Base-by-base conservation (phyloP, 169 alveolate genomes). In the Cryptosporidium ryanae region DNA sequence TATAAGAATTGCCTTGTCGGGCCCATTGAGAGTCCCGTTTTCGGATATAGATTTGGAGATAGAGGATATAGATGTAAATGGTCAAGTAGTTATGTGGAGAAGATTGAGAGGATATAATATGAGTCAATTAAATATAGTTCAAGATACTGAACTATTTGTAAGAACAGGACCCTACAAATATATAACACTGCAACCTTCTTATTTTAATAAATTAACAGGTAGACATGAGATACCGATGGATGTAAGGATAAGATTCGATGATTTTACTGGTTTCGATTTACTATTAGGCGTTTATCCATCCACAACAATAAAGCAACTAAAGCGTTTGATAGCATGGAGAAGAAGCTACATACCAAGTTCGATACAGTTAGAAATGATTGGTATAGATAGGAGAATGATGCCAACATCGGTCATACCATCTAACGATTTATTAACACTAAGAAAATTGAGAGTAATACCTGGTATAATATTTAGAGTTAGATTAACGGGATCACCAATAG, bases 21-120 rank as follows among this genome's bases (percentile, higher is more conserved):
- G 64, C 12, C 71, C 87, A 13, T 29, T 76, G 43, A 76, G 50
- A 46, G 76, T 76, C 8, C 87, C 87, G 12, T 76, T 76, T 76
- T 59, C 87, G 7, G 87, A 76, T 18, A 76, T 76, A 18, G 87
- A 76, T 59, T 61, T 76, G 34, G 87, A 76, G 25, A 61, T 76
- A 27, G 87, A 76, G 27, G 87, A 76, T 76, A 76, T 76, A 32
- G 87, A 76, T 59, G 32, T 61, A 43, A 76, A 76, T 46, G 87
- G 87, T 8, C 87, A 76, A 32, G 87, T 61, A n/a, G 87, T 76
- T 23, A 76, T 76, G 68, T 76, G 87, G 87, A 55, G 87, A 76
- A 76, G 87, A 76, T 46, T 76, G n/a, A 76, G 87, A 76, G 87
- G 87, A 4, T 76, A 76, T 38, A 76, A 32, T 17, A 57, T 76